Evolutionary conservation across 768 basidiomycete genomes (phyloP).

Genomic region (Lactifluus echinatus): DNA sequence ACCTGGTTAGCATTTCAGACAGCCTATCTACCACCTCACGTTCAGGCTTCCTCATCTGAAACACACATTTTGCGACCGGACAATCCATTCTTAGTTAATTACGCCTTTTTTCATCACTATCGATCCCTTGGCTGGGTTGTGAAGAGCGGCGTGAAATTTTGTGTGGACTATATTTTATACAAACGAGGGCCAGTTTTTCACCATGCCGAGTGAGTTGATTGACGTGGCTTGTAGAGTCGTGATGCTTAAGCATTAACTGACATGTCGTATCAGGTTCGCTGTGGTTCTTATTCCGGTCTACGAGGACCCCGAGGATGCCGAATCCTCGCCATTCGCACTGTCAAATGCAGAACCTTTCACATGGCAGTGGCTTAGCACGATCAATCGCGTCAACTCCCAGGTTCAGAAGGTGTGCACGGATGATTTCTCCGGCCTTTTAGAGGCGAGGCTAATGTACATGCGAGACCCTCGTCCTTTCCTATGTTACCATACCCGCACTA

Average conservation of each 20-base stretch:
- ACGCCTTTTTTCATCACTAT: slow-evolving; percentile 89
- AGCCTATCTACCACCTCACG: slow-evolving; percentile 36
- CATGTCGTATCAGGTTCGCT: slow-evolving; percentile 56
- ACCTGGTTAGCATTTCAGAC: slow-evolving; percentile 61
- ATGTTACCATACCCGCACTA: slow-evolving; percentile 85
- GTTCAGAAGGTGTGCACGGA: slow-evolving; percentile 73
- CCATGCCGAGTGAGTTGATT: slow-evolving; percentile 79
- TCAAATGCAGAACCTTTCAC: slow-evolving; percentile 64
- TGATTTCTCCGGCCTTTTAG: background rate
- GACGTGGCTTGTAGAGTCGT: slow-evolving; percentile 8
- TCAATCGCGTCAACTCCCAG: slow-evolving; percentile 93
- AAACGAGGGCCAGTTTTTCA: slow-evolving; percentile 90
- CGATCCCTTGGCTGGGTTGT: slow-evolving; percentile 96
- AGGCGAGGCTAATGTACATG: background rate
- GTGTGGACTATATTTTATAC: slow-evolving; percentile 90
- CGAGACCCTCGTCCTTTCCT: slow-evolving; percentile 83
- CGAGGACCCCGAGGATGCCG: slow-evolving; percentile 67
- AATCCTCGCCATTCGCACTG: slow-evolving; percentile 52
- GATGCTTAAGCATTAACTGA: background rate
- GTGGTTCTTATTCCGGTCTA: slow-evolving; percentile 87
- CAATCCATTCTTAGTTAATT: slow-evolving; percentile 88
- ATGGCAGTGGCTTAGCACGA: slow-evolving; percentile 96
- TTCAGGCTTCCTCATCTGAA: slow-evolving; percentile 22
- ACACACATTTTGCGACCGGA: slow-evolving; percentile 48
- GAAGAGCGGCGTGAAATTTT: slow-evolving; percentile 94